Evolutionary conservation across 2,329 filamentous ascomycete species (phyloP).

Genomic region (Geoglossum cookeanum): DNA sequence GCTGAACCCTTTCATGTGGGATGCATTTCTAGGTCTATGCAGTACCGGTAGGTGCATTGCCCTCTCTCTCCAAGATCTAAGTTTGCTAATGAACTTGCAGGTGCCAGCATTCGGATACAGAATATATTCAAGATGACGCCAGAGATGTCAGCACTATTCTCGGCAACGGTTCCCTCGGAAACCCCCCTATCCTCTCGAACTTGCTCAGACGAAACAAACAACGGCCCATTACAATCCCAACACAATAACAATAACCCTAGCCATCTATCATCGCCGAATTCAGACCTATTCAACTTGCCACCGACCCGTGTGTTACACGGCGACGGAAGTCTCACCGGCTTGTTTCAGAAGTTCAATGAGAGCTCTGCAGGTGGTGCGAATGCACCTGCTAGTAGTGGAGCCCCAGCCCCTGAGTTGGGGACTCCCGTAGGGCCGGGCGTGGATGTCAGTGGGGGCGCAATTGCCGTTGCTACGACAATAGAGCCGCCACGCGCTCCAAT

Average conservation of each 20-base stretch:
- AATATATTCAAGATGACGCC: constrained; percentile 70
- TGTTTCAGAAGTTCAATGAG: constrained; percentile 28
- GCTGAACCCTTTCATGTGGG: constrained; percentile 92
- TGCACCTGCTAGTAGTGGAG: constrained; percentile 15
- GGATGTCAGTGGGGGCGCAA: constrained; percentile 3
- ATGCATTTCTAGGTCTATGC: constrained; percentile 77
- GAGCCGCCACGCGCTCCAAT: constrained; percentile 30
- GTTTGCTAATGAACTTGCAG: constrained; percentile 23
- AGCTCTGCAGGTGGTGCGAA: background rate
- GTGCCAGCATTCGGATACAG: constrained; percentile 57
- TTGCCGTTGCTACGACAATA: constrained; percentile 11
- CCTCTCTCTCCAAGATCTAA: background rate
- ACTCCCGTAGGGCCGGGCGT: constrained; percentile 37
- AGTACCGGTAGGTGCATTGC: constrained; percentile 38
- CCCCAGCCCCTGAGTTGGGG: constrained; percentile 35
- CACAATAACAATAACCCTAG: constrained; percentile 18
- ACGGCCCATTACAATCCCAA: constrained; percentile 15
- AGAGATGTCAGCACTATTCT: constrained; percentile 36
- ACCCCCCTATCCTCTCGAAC: constrained; percentile 5
- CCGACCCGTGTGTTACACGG: constrained; percentile 10
- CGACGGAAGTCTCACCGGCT: constrained; percentile 23
- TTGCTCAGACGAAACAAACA: background rate
- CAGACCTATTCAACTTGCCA: constrained; percentile 23
- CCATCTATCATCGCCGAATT: constrained; percentile 3
- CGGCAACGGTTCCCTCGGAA: constrained; percentile 12